These are phyloP conservation scores for Deinandra increscens DNA, from an alignment of 129 eudicot species.

Conservation along the genomic window DNA sequence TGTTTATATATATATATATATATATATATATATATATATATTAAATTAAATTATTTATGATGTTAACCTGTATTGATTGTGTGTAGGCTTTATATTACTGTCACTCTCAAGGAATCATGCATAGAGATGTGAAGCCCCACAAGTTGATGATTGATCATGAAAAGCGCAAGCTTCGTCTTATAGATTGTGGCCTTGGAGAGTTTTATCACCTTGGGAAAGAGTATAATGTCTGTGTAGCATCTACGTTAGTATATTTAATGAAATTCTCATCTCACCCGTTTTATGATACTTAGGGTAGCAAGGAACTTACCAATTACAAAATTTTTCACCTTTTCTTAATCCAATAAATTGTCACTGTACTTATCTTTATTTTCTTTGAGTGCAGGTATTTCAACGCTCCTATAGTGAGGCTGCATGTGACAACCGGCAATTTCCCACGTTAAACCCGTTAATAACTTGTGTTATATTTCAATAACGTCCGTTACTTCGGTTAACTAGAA, in stretches of 20 bases:
- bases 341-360: neutral
- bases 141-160: slow-evolving; percentile 96
- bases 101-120: slow-evolving; percentile 95
- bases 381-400: slow-evolving; percentile 90
- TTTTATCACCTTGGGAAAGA: slow-evolving; percentile 90
- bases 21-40: too few species aligned
- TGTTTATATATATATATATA: neutral
- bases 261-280: neutral
- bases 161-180: slow-evolving; percentile 83
- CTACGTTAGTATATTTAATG: slow-evolving; percentile 48
- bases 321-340: neutral
- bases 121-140: slow-evolving; percentile 91
- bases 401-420: too few species aligned
- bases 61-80: neutral
- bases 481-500: too few species aligned
- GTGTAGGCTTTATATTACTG: slow-evolving; percentile 86
- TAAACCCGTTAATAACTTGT: too few species aligned
- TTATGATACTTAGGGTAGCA: neutral
- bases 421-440: too few species aligned
- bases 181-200: slow-evolving; percentile 93
- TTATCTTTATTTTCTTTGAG: slow-evolving; percentile 8
- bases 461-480: too few species aligned
- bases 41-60: neutral
- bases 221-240: slow-evolving; percentile 91
- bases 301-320: neutral